Base-by-base conservation (phyloP, 192 early-diverging fungal genomes). In the Mortierella claussenii region DNA sequence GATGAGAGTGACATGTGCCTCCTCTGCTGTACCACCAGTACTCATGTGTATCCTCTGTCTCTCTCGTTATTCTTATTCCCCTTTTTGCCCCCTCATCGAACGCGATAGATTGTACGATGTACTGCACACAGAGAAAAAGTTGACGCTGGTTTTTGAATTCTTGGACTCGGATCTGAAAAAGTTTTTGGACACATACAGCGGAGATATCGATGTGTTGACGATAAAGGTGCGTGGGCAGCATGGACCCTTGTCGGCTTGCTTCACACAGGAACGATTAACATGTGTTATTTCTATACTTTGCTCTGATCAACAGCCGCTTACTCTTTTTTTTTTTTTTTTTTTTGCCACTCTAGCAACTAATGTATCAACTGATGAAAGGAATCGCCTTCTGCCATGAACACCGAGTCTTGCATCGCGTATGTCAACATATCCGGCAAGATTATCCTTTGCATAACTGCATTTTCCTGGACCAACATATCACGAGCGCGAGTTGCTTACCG, bases 151-250 rank as follows among this genome's bases (percentile, higher is more conserved):
- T 28, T 99, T 99, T 86, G 98, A 99, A 81, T 98, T 92, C 79
- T 82, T 99, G 86, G 97, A 99, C 81, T 95, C 95, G 43, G 98
- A 99, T 80, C 82, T 99, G 78, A 99, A 99, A 68, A 99, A 99
- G 89, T 99, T 94, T 78, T 83, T 98, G 78, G 97, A 99, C 80
- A 88, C 87, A 3, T 92, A 89, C 62, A 88, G 90, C 34, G 93
- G 93, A 33, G 91, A 95, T 53, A 86, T 94, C 60, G 93, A 95
- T 50, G 78, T 84, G 17, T 47, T 82, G 55, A 92, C 94, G 20
- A 90, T 97, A 69, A 97, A 98, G 87, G 94, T 96, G 79, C 37
- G 61, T 48, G 21, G n/a, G n/a, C n/a, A n/a, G n/a, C n/a, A n/a
- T n/a, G n/a, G n/a, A n/a, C n/a, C n/a, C n/a, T n/a, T n/a, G n/a